phyloP scores from a whole-genome alignment of 2,329 filamentous ascomycete genomes.

The Escovopsis sp. region DNA sequence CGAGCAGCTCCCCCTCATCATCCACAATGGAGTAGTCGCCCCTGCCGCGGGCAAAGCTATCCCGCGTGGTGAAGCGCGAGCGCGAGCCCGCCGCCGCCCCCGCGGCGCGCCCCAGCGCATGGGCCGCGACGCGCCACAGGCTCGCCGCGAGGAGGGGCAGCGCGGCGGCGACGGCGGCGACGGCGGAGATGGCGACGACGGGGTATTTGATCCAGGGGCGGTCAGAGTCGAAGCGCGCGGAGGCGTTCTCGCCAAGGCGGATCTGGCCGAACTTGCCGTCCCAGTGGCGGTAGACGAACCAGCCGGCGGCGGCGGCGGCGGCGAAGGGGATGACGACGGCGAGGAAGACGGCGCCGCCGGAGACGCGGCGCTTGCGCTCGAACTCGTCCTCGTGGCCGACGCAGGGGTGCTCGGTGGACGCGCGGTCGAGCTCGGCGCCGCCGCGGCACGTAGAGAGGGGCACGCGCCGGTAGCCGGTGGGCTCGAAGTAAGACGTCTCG shows the following conservation, averaged over 20 bases:
- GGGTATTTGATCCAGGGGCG: slow-evolving; percentile 70
- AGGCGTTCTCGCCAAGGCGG: slow-evolving; percentile 57
- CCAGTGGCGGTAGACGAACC: slow-evolving; percentile 76
- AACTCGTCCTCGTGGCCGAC: slow-evolving; percentile 72
- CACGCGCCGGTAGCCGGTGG: slow-evolving; percentile 78
- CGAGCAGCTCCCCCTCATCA: slow-evolving; percentile 84
- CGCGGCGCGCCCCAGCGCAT: slow-evolving; percentile 32
- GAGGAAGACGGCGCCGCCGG: slow-evolving; percentile 68
- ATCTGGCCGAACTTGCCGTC: slow-evolving; percentile 84
- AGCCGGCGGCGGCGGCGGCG: slow-evolving; percentile 58
- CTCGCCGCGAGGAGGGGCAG: slow-evolving; percentile 58
- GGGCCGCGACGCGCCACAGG: slow-evolving; percentile 51
- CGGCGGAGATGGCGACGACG: slow-evolving; percentile 53
- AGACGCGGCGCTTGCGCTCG: slow-evolving; percentile 50
- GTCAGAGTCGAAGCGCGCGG: slow-evolving; percentile 44
- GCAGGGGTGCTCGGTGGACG: slow-evolving; percentile 41
- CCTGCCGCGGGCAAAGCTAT: slow-evolving; percentile 73
- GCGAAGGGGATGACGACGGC: slow-evolving; percentile 63
- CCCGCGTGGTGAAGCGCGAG: slow-evolving; percentile 70
- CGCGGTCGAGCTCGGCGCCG: slow-evolving; percentile 60
- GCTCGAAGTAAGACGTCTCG: slow-evolving; percentile 62
- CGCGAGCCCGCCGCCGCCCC: slow-evolving; percentile 38
- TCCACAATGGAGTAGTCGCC: slow-evolving; percentile 84
- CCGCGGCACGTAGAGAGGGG: slow-evolving; percentile 76
- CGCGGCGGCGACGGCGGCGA: slow-evolving; percentile 42